Evolutionary conservation across 768 basidiomycete species (phyloP).

Genomic region (Tremella yokohamensis): DNA sequence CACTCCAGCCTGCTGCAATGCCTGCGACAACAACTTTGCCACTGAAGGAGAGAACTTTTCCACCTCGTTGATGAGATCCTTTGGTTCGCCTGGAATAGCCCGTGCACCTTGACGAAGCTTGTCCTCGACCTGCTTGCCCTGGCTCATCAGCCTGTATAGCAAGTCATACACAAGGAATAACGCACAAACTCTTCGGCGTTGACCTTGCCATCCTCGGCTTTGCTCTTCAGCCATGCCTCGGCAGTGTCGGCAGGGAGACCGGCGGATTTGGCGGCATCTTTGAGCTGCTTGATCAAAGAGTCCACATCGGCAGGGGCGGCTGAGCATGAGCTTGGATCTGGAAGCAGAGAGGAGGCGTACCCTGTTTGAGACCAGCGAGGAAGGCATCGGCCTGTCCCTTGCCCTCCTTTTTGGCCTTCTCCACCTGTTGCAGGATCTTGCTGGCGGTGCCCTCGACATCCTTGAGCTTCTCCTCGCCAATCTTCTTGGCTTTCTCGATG

Average conservation of each 20-base stretch:
- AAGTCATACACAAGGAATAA: neutral
- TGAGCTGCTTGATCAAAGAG: constrained; percentile 44
- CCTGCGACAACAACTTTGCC: constrained; percentile 37
- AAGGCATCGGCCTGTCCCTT: constrained; percentile 44
- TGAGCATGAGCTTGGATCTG: constrained; percentile 9
- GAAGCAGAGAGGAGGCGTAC: constrained; percentile 24
- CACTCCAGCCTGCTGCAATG: constrained; percentile 37
- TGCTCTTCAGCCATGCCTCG: constrained; percentile 42
- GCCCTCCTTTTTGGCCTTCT: constrained; percentile 47
- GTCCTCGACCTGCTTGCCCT: constrained; percentile 38
- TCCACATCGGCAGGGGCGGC: constrained; percentile 49
- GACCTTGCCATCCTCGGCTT: constrained; percentile 44
- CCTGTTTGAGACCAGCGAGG: constrained; percentile 43
- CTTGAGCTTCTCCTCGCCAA: constrained; percentile 43
- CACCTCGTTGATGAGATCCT: constrained; percentile 41
- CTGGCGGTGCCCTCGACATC: constrained; percentile 44
- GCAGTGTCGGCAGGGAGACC: constrained; percentile 47
- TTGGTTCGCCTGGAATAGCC: constrained; percentile 39
- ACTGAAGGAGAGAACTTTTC: constrained; percentile 36
- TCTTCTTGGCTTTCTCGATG: constrained; percentile 43
- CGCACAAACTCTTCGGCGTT: constrained; percentile 40
- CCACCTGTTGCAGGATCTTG: constrained; percentile 42
- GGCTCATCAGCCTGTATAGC: neutral
- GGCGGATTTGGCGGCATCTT: constrained; percentile 47
- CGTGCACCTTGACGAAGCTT: constrained; percentile 30